Base-by-base conservation (phyloP, 441 rosid species). In the Populus hybrid region DNA sequence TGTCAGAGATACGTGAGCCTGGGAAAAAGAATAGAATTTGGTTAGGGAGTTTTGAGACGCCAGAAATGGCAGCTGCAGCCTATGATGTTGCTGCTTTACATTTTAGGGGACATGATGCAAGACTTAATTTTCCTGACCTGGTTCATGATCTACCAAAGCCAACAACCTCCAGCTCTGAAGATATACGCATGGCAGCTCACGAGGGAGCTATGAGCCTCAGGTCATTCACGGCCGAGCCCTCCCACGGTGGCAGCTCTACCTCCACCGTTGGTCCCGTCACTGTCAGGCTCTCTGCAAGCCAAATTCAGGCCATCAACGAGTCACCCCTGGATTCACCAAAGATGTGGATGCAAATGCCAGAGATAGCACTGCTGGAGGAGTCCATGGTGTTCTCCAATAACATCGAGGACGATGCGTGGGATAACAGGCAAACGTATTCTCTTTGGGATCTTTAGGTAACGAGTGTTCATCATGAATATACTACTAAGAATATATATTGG, bases 11-110 rank as follows among this genome's bases (percentile, higher is more conserved):
- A 36, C 91, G 97, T 0, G 97, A 94, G 69, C 95, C 95, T 0
- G 94, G 98, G 23, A 90, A 82, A 72, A 94, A 91, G 81, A 89
- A 85, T 10, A 79, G 97, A 23, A 89, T 94, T 28, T 93, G 97
- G 98, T 89, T 94, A 0, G 98, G 98, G 12, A 93, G 97, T 82
- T 90, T 93, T 63, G 89, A 89, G 77, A 91, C 97, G 0, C 88
- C 98, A 0, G 95, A 93, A 84, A 93, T 91, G 98, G 98, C 98
- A 0, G 98, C 97, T 2, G 90, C 93, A 0, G 98, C 97, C 20
- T 93, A 93, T 18, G 97, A 93, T 24, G 88, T 84, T 18, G 97
- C 96, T 0, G 98, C 98, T 64, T 83, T 87, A 46, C 83, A 92
- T 79, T 83, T 94, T 75, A 83, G 92, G 26, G 95, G 95, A 35